Percentiles rank a stretch among this genome's conserved stretches.
phyloP scores from a whole-genome alignment of 495 filamentous ascomycete genomes.

The Penicillium cinerascens region DNA sequence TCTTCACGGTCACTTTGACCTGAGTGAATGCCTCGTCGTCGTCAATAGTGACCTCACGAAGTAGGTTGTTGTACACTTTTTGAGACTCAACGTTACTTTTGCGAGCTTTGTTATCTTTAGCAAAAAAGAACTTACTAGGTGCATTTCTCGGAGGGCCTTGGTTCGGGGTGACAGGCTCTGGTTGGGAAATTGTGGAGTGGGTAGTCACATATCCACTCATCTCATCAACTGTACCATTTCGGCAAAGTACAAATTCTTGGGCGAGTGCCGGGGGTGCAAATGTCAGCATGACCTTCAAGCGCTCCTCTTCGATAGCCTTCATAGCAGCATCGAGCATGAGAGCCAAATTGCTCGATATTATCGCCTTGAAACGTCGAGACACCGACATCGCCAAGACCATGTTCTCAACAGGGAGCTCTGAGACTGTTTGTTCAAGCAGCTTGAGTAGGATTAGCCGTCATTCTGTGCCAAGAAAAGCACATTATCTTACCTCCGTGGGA shows the following conservation, averaged over 20 bases:
- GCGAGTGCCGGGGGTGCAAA: neutral
- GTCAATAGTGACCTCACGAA: neutral
- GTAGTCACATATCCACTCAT: neutral
- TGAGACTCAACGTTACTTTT: too few species aligned
- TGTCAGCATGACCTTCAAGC: neutral
- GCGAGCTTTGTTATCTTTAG: neutral
- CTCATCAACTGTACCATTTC: neutral
- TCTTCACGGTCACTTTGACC: neutral
- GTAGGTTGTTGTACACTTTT: neutral
- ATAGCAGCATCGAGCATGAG: neutral
- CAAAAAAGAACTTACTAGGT: neutral
- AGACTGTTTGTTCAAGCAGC: neutral
- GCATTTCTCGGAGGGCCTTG: neutral
- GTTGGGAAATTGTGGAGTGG: neutral
- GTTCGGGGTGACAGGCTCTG: neutral
- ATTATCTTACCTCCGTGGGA: neutral
- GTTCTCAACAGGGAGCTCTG: neutral
- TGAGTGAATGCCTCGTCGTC: neutral
- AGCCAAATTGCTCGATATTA: neutral
- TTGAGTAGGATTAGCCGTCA: neutral
- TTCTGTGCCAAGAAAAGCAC: neutral
- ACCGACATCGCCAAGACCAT: neutral
- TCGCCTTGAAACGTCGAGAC: neutral
- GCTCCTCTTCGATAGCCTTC: neutral
- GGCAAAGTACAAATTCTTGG: neutral